These are phyloP conservation scores for Zostera marina DNA, from an alignment of 116 monocot genomes.

Conservation along the genomic window DNA sequence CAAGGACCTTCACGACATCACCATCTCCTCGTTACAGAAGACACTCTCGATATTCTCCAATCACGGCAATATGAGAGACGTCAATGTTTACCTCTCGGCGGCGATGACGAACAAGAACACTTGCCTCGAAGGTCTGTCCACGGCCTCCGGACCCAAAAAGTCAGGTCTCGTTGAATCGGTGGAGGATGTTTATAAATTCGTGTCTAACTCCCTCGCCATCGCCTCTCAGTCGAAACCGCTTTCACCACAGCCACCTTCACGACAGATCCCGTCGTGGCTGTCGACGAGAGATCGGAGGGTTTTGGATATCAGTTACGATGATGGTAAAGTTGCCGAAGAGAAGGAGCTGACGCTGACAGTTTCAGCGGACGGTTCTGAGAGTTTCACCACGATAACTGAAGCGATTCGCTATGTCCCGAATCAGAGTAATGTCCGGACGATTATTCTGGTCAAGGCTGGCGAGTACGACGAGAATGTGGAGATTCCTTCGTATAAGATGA, in stretches of 20 bases:
- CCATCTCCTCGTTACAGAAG: slow-evolving; percentile 42
- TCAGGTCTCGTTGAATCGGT: slow-evolving; percentile 11
- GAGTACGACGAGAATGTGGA: slow-evolving; percentile 76
- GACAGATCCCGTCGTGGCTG: slow-evolving; percentile 32
- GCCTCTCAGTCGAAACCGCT: slow-evolving; percentile 9
- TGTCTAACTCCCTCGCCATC: slow-evolving; percentile 49
- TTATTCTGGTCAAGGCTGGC: slow-evolving; percentile 40
- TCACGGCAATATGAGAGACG: slow-evolving; percentile 18
- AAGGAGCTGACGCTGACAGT: slow-evolving; percentile 38
- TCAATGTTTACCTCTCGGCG: slow-evolving; percentile 45
- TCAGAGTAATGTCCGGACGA: slow-evolving; percentile 29
- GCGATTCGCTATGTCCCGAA: slow-evolving; percentile 51
- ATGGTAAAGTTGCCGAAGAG: slow-evolving; percentile 9
- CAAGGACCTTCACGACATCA: slow-evolving; percentile 56
- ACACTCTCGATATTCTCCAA: slow-evolving; percentile 21
- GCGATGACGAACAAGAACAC: slow-evolving; percentile 72
- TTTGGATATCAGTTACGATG: slow-evolving; percentile 15
- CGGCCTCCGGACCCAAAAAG: slow-evolving; percentile 28
- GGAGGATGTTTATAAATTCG: slow-evolving; percentile 20
- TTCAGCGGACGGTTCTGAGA: slow-evolving; percentile 59
- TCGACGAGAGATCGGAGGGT: slow-evolving; percentile 10
- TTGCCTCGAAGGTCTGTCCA: slow-evolving; percentile 64
- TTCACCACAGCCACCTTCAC: background rate
- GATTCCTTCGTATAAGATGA: slow-evolving; percentile 45
- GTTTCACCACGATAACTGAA: slow-evolving; percentile 44